Percentiles rank a stretch among this genome's conserved stretches.
phyloP scores from a whole-genome alignment of 1,139 yeast genomes.

The Suhomyces kunorum region DNA sequence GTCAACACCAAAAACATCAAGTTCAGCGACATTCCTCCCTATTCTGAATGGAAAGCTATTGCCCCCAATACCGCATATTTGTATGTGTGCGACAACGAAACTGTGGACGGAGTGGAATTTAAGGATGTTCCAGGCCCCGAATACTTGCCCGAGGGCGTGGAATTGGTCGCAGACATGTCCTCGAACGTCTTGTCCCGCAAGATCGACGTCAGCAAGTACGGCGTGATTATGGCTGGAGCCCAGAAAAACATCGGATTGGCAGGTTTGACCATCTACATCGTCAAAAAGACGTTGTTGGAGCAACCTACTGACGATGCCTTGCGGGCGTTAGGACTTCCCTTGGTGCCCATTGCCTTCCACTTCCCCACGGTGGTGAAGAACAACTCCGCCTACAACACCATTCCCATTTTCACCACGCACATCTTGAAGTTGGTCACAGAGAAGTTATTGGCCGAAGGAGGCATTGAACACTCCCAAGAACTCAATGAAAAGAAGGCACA shows the following conservation, averaged over 20 bases:
- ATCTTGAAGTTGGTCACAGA: constrained; percentile 77
- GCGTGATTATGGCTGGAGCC: constrained; percentile 91
- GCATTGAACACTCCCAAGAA: constrained; percentile 51
- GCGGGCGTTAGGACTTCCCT: constrained; percentile 60
- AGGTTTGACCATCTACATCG: constrained; percentile 87
- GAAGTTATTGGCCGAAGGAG: constrained; percentile 62
- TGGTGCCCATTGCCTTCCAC: constrained; percentile 86
- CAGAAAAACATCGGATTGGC: constrained; percentile 97
- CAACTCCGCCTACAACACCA: constrained; percentile 92
- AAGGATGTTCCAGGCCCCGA: constrained; percentile 46
- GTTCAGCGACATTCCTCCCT: constrained; percentile 68
- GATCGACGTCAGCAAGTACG: constrained; percentile 80
- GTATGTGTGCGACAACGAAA: constrained; percentile 93
- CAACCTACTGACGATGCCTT: constrained; percentile 67
- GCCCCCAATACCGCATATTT: constrained; percentile 70
- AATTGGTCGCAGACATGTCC: constrained; percentile 90
- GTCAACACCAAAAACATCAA: constrained; percentile 66
- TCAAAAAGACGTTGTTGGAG: constrained; percentile 74
- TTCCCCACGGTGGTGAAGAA: constrained; percentile 83
- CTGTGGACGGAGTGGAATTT: constrained; percentile 93
- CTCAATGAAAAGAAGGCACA: constrained; percentile 62
- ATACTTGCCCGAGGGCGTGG: constrained; percentile 65
- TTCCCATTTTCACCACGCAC: constrained; percentile 89
- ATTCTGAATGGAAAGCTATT: constrained; percentile 59
- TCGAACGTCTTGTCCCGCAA: constrained; percentile 84